These are phyloP conservation scores for Acrocalymma vagum DNA, from an alignment of 2,329 filamentous ascomycete species.

Conservation along the genomic window DNA sequence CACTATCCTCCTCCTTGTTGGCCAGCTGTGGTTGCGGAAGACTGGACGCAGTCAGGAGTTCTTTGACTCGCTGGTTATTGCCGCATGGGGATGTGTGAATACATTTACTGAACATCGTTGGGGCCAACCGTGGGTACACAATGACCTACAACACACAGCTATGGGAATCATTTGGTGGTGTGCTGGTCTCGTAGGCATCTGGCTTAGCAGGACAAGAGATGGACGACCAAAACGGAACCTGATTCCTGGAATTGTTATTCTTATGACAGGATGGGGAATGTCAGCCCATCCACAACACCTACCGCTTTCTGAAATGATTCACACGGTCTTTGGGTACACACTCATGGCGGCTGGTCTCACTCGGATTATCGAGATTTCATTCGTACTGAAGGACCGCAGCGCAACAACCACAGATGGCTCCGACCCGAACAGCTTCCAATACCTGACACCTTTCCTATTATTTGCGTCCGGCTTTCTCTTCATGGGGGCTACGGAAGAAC, in stretches of 20 bases:
- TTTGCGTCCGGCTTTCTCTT: conserved; percentile 95
- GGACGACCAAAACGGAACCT: conserved; percentile 92
- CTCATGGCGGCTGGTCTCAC: conserved; percentile 88
- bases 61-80: conserved; percentile 91
- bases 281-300: conserved; percentile 87
- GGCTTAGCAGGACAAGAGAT: conserved; percentile 85
- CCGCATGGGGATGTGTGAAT: conserved; percentile 95
- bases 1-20: conserved; percentile 85
- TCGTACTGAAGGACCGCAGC: conserved; percentile 79
- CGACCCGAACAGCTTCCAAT: conserved; percentile 77
- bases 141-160: conserved; percentile 97
- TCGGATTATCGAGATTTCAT: conserved; percentile 89
- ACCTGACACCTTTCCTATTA: conserved; percentile 76
- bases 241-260: conserved; percentile 87
- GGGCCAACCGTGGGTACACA: conserved; percentile 87
- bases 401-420: conserved; percentile 72
- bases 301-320: conserved; percentile 85
- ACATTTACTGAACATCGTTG: conserved; percentile 98
- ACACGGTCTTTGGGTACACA: conserved; percentile 91
- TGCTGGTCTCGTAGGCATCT: conserved; percentile 88
- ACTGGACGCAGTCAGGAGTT: conserved; percentile 94
- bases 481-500: conserved; percentile 97
- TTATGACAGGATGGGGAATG: conserved; percentile 96
- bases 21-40: conserved; percentile 84
- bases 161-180: conserved; percentile 99